phyloP scores from a whole-genome alignment of 2,329 filamentous ascomycete genomes.

The Catunica adiposa region DNA sequence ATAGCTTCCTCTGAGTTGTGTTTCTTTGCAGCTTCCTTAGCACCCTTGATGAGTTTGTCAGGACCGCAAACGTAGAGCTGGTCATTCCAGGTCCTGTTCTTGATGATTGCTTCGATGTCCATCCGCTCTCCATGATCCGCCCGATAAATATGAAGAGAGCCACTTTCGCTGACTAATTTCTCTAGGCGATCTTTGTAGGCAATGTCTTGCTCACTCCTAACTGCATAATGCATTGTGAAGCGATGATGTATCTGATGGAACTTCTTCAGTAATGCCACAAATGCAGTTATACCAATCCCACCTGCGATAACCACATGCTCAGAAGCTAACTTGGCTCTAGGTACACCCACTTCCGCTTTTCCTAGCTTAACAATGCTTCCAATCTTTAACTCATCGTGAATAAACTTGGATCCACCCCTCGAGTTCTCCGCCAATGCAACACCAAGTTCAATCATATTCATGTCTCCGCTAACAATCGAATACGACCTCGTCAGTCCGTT shows the following conservation, averaged over 20 bases:
- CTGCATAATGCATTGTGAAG: slow-evolving; percentile 41
- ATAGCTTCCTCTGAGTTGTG: slow-evolving; percentile 33
- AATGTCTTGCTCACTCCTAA: slow-evolving; percentile 34
- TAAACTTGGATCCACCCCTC: slow-evolving; percentile 43
- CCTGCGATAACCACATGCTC: slow-evolving; percentile 47
- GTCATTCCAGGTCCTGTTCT: slow-evolving; percentile 32
- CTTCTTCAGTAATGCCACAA: slow-evolving; percentile 32
- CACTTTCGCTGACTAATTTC: slow-evolving; percentile 18
- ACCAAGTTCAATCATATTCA: slow-evolving; percentile 37
- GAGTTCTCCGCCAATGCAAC: slow-evolving; percentile 36
- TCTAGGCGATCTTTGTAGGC: slow-evolving; percentile 36
- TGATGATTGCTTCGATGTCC: slow-evolving; percentile 31
- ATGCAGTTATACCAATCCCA: slow-evolving; percentile 51
- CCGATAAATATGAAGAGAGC: slow-evolving; percentile 33
- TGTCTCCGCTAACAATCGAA: slow-evolving; percentile 37
- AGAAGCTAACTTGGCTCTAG: slow-evolving; percentile 30
- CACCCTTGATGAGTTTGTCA: slow-evolving; percentile 37
- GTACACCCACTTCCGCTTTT: slow-evolving; percentile 35
- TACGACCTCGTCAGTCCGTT: slow-evolving; percentile 42
- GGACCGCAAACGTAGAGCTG: slow-evolving; percentile 48
- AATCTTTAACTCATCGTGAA: slow-evolving; percentile 29
- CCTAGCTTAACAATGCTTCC: slow-evolving; percentile 33
- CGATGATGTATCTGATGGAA: slow-evolving; percentile 31
- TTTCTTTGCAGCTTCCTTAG: slow-evolving; percentile 24
- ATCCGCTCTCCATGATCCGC: slow-evolving; percentile 33